phyloP scores from a whole-genome alignment of 164 flowering plant species.

The Vitis rotundifolia region DNA sequence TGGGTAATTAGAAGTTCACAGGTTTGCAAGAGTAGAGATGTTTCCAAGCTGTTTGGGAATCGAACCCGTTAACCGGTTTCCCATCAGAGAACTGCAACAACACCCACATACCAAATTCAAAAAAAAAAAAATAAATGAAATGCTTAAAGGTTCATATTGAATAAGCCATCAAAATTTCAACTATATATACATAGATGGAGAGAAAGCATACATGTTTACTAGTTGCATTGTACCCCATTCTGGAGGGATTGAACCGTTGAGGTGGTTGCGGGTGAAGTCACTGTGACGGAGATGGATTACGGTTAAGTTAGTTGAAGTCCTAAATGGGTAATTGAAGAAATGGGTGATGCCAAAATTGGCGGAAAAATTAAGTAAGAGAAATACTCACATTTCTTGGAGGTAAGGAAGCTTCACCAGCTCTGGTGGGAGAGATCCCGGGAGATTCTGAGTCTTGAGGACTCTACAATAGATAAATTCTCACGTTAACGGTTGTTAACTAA shows the following conservation, averaged over 20 bases:
- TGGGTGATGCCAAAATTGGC: too few relatives aligned
- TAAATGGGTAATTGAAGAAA: too few relatives aligned
- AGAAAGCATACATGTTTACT: conserved; percentile 25
- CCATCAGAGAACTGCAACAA: conserved; percentile 52
- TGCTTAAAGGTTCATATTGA: too few relatives aligned
- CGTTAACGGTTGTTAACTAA: too few relatives aligned
- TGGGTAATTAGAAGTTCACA: conserved; percentile 25
- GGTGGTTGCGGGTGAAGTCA: conserved; percentile 58
- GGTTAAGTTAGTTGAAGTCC: not conserved
- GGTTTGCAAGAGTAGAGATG: conserved; percentile 45
- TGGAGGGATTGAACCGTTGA: conserved; percentile 59
- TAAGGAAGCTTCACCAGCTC: conserved; percentile 36
- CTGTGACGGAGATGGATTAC: conserved; percentile 19
- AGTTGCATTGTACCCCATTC: conserved; percentile 29
- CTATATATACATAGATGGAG: not conserved
- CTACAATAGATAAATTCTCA: conserved; percentile 14
- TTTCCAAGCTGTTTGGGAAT: conserved; percentile 66
- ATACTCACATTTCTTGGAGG: conserved; percentile 40
- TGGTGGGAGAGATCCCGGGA: conserved; percentile 38
- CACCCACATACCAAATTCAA: not conserved
- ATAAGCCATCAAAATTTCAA: too few relatives aligned
- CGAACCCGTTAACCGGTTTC: conserved; percentile 66
- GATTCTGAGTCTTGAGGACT: conserved; percentile 33
- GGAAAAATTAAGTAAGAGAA: too few relatives aligned
- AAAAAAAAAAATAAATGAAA: too few relatives aligned